Percentiles rank a stretch among this genome's conserved stretches.
These are phyloP conservation scores for Hyaloscypha bicolor DNA, from an alignment of 495 filamentous ascomycete species.

Conservation along the genomic window DNA sequence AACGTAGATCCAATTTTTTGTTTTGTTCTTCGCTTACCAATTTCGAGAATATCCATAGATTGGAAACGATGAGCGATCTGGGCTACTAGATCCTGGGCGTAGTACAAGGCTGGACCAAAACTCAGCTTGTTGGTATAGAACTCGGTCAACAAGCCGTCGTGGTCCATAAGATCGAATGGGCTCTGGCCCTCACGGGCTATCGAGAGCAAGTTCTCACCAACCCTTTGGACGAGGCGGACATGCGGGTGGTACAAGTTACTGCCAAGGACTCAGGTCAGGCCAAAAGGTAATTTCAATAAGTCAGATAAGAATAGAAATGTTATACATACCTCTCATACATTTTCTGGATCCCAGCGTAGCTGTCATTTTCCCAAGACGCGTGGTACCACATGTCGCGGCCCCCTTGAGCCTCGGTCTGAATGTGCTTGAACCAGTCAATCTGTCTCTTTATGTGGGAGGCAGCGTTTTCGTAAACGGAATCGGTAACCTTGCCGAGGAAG, in stretches of 20 bases:
- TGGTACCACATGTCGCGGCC: background rate
- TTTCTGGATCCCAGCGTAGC: too few relatives aligned
- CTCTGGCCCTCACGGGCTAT: constrained; percentile 40
- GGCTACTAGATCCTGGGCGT: constrained; percentile 18
- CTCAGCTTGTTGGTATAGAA: constrained; percentile 37
- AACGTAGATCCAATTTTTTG: too few relatives aligned
- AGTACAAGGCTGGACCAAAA: constrained; percentile 14
- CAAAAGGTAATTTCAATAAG: too few relatives aligned
- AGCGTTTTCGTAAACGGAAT: too few relatives aligned
- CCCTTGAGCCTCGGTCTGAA: background rate
- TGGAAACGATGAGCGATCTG: constrained; percentile 48
- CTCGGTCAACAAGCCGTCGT: constrained; percentile 26
- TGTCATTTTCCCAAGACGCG: background rate
- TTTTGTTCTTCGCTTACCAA: constrained; percentile 8
- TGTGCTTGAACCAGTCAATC: background rate
- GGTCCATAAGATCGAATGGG: background rate
- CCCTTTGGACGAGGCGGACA: constrained; percentile 5
- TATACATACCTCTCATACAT: too few relatives aligned
- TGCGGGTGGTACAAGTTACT: background rate
- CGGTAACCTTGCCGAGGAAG: background rate
- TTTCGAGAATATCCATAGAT: constrained; percentile 35
- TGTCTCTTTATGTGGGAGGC: background rate
- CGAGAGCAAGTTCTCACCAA: constrained; percentile 43
- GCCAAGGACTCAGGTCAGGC: too few relatives aligned
- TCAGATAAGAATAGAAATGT: too few relatives aligned